Conservation (phyloP, 345 rosid genomes). For the Melaleuca alternifolia region DNA sequence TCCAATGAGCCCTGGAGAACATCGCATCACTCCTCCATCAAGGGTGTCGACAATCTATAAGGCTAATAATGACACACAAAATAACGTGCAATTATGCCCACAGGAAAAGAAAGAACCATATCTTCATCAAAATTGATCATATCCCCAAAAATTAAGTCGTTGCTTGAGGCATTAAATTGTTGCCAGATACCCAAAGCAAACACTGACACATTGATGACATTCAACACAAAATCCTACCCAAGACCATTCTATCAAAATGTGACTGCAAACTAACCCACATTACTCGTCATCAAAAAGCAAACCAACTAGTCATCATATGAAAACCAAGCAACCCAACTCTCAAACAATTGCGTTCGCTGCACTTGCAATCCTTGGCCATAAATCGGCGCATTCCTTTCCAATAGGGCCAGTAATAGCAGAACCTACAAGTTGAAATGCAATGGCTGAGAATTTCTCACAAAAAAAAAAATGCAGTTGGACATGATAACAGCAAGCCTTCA, state of each 20-base stretch:
- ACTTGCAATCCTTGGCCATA: constrained; percentile 59
- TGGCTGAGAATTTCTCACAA: too few species aligned
- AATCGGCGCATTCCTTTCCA: constrained; percentile 78
- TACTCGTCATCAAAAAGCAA: not conserved
- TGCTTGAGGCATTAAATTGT: not conserved
- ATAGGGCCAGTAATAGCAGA: constrained; percentile 84
- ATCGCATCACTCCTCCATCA: not conserved
- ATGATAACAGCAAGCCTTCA: not conserved
- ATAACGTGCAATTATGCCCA: not conserved
- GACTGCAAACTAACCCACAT: not conserved
- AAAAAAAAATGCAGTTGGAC: not conserved
- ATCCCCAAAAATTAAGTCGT: not conserved
- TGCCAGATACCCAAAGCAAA: not conserved
- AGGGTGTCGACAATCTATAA: not conserved
- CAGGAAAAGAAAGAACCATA: not conserved
- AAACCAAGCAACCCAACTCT: not conserved
- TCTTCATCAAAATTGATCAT: not conserved
- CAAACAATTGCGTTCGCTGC: constrained; percentile 14
- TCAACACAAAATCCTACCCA: not conserved
- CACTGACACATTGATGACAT: not conserved
- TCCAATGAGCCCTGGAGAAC: not conserved
- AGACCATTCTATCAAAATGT: not conserved
- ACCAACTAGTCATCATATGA: not conserved
- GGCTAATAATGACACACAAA: not conserved
- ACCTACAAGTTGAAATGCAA: constrained; percentile 18